These are phyloP conservation scores for Rhodosporidiobolus odoratus DNA, from an alignment of 768 basidiomycete species.

Conservation along the genomic window DNA sequence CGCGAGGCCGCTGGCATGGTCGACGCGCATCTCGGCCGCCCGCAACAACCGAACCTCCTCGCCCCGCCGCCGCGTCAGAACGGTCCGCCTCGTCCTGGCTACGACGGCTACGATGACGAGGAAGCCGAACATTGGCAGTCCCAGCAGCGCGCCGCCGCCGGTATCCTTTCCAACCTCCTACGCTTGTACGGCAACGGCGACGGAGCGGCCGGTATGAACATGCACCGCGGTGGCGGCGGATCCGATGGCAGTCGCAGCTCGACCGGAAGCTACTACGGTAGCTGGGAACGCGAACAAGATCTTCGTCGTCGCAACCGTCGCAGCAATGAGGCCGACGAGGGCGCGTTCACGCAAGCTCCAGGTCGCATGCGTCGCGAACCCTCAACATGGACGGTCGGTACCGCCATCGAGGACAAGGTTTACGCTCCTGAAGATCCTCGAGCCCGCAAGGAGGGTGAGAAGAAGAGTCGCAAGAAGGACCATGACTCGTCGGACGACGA, in stretches of 20 bases:
- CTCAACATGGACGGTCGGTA: conserved; percentile 32
- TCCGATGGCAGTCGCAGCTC: conserved; percentile 11
- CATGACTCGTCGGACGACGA: neutral
- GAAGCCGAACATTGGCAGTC: conserved; percentile 9
- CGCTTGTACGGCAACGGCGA: conserved; percentile 52
- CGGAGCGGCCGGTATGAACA: conserved; percentile 16
- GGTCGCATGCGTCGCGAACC: conserved; percentile 14
- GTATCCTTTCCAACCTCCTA: conserved; percentile 55
- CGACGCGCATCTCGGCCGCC: conserved; percentile 27
- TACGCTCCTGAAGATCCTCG: conserved; percentile 34
- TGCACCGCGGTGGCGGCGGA: conserved; percentile 1
- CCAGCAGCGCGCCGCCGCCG: conserved; percentile 46
- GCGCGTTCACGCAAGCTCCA: neutral
- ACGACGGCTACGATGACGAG: conserved; percentile 14
- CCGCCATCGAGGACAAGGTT: conserved; percentile 28
- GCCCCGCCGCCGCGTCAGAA: neutral
- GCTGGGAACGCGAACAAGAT: conserved; percentile 12
- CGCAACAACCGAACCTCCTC: neutral
- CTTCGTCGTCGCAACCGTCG: neutral
- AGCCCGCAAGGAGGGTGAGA: conserved; percentile 2
- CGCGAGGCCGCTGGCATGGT: conserved; percentile 36
- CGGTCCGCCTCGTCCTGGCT: neutral
- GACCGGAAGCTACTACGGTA: conserved; percentile 19
- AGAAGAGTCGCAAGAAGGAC: neutral
- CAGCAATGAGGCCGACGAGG: conserved; percentile 10